Evolutionary conservation across 179 eudicot genomes (phyloP).

Genomic region (Beta corolliflora): DNA sequence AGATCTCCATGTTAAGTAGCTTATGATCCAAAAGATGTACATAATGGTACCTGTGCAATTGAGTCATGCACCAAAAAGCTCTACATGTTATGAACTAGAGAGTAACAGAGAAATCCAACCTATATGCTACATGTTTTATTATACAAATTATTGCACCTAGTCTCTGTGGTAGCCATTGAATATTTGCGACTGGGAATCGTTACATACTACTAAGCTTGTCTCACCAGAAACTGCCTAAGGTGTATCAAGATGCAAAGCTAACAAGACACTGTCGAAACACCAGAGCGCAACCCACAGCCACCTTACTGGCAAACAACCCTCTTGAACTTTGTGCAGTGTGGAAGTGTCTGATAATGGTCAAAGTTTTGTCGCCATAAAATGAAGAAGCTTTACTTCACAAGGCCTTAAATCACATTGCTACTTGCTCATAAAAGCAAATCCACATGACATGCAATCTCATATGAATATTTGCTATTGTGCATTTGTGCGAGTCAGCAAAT

Average conservation of each 20-base stretch:
- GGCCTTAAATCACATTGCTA: background rate
- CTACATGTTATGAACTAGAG: background rate
- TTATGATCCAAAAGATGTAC: conserved; percentile 1
- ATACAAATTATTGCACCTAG: background rate
- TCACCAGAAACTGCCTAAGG: background rate
- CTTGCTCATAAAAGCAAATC: background rate
- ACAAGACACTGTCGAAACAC: background rate
- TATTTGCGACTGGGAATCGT: background rate
- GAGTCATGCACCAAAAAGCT: background rate
- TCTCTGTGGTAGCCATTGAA: background rate
- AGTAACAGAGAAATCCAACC: background rate
- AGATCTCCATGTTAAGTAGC: conserved; percentile 2
- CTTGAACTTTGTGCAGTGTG: background rate
- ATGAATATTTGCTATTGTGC: background rate
- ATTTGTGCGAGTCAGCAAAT: background rate
- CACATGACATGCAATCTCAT: conserved; percentile 9
- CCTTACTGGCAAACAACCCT: background rate
- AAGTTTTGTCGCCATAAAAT: background rate
- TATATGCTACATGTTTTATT: background rate
- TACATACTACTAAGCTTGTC: background rate
- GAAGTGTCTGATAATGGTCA: background rate
- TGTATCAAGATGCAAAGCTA: conserved; percentile 3
- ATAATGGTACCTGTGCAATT: background rate
- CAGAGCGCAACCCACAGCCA: no score
- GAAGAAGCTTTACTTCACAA: background rate